Evolutionary conservation across 1,284 basidiomycete species (phyloP), one percentile per base, ranked within the genome.

Genomic region (Cutaneotrichosporon cavernicola): DNA sequence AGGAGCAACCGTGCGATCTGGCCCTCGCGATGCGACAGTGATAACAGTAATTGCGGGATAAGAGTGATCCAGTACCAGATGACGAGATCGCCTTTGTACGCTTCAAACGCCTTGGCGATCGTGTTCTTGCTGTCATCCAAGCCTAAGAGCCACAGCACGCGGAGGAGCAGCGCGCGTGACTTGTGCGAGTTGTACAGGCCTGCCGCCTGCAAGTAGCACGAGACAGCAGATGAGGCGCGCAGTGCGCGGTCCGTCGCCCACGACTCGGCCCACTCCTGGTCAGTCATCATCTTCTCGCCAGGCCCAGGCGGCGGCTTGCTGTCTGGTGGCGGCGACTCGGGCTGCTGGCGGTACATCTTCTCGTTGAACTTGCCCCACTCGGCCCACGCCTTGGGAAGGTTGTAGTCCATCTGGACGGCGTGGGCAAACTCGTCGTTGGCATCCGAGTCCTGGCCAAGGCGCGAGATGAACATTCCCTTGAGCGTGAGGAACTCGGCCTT

Each of bases 401-500:
- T 86, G 86, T 97, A 90, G 77, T 99, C 97, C 80, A 97, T 88
- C 78, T 97, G 93, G 46, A 99, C 92, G 40, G 95, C 95, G 80
- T 92, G 91, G 13, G 91, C 90, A 80, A 99, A 99, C 31, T 95
- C 92, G 61, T 87, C 84, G 71, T 92, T 95, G 40, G 97, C 95
- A 26, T 99, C 96, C 16, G 97, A 93, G 69, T 88, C 87, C 55
- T 93, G 88, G 22, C 88, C 88, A 56, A 94, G 87, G 65, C 90
- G 89, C 56, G 93, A 91, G 72, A 97, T 90, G 83, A 99, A 99
- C 92, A 99, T 97, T 58, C 93, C 97, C 82, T 99, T 99, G 77
- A 99, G 84, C n/a, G 96, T 99, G 79, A 94, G 94, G 82, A 99
- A 99, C 79, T 99, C 97, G 36, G 97, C 93, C 81, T 99, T 99